Base-by-base conservation (phyloP, 768 basidiomycete genomes). In the Tephrocybe rancida region DNA sequence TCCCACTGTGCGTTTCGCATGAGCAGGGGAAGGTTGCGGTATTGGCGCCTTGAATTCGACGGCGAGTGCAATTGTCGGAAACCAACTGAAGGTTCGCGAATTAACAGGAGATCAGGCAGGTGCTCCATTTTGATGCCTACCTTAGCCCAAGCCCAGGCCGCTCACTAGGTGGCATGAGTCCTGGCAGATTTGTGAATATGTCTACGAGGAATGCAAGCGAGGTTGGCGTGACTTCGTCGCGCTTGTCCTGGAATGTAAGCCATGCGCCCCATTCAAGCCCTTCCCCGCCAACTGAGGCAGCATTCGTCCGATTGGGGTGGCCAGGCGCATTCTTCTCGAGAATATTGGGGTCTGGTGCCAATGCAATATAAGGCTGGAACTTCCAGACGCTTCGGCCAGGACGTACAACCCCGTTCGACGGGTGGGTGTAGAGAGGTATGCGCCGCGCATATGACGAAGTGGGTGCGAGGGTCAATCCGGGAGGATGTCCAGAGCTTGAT, bases 41-140 rank as follows among this genome's bases (percentile, higher is more conserved):
- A 87, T 75, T 10, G 80, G 80, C 29, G 76, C 74, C 61, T 85
- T 87, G 73, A 86, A 88, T 54, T 87, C 84, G 25, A 88, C 56
- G 0, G 79, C 70, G 57, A 88, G 71, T 1, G 76, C 74, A 66
- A 88, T 73, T 0, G 87, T 88, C 9, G 85, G 84, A 61, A 71
- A 82, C 87, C 53, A 54, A n/a, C 47, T 48, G 10, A 10, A 25
- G 19, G 8, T 5, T 16, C 3, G 5, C 34, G 19, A 13, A 13
- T 43, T 4, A 59, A 47, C 53, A 9, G 34, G 54, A 3, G 19
- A 22, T 55, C 3, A 41, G 2, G n/a, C 5, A 44, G 3, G 29
- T 21, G 5, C 18, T 5, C 18, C 16, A 32, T n/a, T n/a, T n/a
- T n/a, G n/a, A n/a, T n/a, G 43, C 59, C 16, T 51, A 76, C 74